Evolutionary conservation across 306 rosid species (phyloP), one percentile per base, ranked within the genome.

Genomic region (Fragaria iinumae): DNA sequence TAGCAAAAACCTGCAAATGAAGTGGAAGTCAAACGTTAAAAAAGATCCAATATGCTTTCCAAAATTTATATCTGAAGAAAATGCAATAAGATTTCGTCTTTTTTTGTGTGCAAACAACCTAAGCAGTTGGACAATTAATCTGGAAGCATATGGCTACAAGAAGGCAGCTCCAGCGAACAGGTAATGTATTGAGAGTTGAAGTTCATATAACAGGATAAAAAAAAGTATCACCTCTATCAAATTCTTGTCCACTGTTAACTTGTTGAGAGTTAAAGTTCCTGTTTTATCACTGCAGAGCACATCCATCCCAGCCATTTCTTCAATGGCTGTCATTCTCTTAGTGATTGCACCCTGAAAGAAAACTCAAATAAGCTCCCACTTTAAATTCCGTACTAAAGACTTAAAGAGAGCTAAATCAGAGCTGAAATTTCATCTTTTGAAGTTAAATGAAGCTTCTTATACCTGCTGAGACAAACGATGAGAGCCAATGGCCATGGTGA

Each of bases 401-500:
- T 32, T 32, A 3, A 32, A 74, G 14, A 60, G 45, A 74, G 59
- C 5, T 41, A 27, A 18, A 27, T 44, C 12, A 43, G 20, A 25
- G 17, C 69, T 1, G 45, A 59, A 27, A 57, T 27, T 74, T 60
- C 78, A 60, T 59, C 45, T 8, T 45, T 25, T 60, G 11, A 27
- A 5, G 11, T 18, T 25, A 20, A 60, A 73, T 8, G 39, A 8
- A 72, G 48, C 25, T 38, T 73, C 41, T 73, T 41, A 73, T 13
- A 74, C 70, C 78, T 74, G 70, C 78, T 74, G 70, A 60, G 78
- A 47, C 8, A 74, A 60, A 18, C 70, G 59, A 44, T 74, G 78
- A 60, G 78, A 74, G 12, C 78, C 78, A 2, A 74, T 44, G 78
- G 78, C 78, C 78, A 74, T 74, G 59, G 78, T 74, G 70, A 74